A percentile compares a stretch with the other conserved stretches of the same genome.
Evolutionary conservation across 2,329 filamentous ascomycete species (phyloP).

Genomic region (Cercospora sp.): DNA sequence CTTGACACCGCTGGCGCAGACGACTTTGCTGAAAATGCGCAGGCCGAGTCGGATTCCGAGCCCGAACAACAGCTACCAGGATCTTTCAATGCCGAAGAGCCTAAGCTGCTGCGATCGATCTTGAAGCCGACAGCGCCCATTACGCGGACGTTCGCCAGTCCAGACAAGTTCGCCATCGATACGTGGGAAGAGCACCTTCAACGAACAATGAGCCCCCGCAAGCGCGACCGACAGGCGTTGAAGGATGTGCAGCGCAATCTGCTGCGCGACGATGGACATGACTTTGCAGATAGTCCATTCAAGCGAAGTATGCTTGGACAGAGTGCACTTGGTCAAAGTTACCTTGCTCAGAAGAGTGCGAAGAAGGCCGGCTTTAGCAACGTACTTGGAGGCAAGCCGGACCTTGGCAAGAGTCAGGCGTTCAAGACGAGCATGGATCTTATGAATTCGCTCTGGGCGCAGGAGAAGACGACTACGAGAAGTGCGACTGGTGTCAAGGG

Average conservation of each 20-base stretch:
- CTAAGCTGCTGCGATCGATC: constrained; percentile 57
- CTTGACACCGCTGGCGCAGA: constrained; percentile 44
- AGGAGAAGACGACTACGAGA: constrained; percentile 51
- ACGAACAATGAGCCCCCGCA: constrained; percentile 89
- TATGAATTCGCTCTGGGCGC: constrained; percentile 90
- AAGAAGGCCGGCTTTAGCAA: constrained; percentile 33
- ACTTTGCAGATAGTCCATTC: constrained; percentile 49
- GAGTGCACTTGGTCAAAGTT: constrained; percentile 42
- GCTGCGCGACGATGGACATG: constrained; percentile 43
- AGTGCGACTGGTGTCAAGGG: constrained; percentile 25
- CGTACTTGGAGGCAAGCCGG: constrained; percentile 19
- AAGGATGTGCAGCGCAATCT: constrained; percentile 63
- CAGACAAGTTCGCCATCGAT: constrained; percentile 61
- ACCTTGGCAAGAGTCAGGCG: constrained; percentile 50
- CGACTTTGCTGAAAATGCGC: constrained; percentile 60
- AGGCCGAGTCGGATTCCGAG: constrained; percentile 51
- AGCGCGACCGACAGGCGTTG: constrained; percentile 78
- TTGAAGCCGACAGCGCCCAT: constrained; percentile 46
- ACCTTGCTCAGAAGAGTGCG: constrained; percentile 37
- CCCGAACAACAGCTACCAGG: constrained; percentile 73
- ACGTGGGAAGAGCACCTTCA: constrained; percentile 94
- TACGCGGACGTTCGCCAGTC: constrained; percentile 48
- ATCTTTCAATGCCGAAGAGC: constrained; percentile 71
- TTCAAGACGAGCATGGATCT: constrained; percentile 90
- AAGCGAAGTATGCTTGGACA: constrained; percentile 54